Evolutionary conservation across 164 flowering plant genomes (phyloP).

Genomic region (Piper betle): DNA sequence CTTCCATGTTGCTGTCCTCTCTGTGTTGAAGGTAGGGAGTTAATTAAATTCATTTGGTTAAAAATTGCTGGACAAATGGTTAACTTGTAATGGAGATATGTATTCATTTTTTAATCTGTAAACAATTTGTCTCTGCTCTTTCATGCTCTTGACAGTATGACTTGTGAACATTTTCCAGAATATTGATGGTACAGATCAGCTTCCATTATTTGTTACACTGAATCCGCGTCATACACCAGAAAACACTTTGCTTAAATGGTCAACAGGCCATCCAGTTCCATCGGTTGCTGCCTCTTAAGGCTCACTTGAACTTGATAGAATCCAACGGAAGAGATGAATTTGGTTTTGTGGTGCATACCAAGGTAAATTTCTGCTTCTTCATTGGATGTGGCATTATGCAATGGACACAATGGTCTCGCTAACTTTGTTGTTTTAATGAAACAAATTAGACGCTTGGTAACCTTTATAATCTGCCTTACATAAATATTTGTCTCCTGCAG

Average conservation of each 20-base stretch:
- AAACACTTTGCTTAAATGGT: constrained; percentile 59
- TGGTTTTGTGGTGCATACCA: constrained; percentile 99
- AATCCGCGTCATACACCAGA: constrained; percentile 63
- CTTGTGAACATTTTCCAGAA: constrained; percentile 38
- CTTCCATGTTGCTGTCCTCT: too few species aligned
- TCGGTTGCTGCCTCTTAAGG: constrained; percentile 85
- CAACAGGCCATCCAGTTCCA: constrained; percentile 80
- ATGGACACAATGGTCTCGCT: too few species aligned
- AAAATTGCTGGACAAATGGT: too few species aligned
- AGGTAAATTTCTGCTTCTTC: constrained; percentile 29
- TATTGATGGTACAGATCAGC: constrained; percentile 25
- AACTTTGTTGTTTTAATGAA: neutral
- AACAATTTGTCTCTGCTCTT: too few species aligned
- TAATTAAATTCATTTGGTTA: too few species aligned
- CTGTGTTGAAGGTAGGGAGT: too few species aligned
- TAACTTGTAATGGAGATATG: too few species aligned
- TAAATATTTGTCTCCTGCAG: constrained; percentile 20
- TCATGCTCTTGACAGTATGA: too few species aligned
- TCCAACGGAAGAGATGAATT: constrained; percentile 82
- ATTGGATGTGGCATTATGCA: neutral
- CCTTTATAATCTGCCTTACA: neutral
- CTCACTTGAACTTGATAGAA: constrained; percentile 41
- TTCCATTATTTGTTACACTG: constrained; percentile 72
- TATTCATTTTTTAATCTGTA: too few species aligned
- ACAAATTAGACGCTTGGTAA: too few species aligned